Percentiles rank a stretch among this genome's conserved stretches.
Conservation (phyloP, 345 rosid genomes). For the Rhodamnia rubescens region DNA sequence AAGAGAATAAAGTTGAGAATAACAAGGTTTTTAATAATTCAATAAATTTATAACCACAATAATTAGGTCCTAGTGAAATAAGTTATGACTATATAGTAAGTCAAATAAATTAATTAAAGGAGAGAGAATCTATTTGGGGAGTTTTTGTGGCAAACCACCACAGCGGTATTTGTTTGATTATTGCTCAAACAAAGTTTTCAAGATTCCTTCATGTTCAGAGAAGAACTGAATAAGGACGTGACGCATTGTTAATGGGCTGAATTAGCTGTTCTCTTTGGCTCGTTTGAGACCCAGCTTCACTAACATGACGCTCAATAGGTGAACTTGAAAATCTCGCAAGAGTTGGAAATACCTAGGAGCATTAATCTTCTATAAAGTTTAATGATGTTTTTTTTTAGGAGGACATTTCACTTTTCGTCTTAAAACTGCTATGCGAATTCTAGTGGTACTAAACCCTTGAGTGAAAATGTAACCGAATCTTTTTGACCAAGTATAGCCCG, state of each 20-base stretch:
- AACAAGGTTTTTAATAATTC: not conserved
- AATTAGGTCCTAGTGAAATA: not conserved
- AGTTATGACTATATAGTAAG: not conserved
- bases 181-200: not conserved
- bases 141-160: not conserved
- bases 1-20: not conserved
- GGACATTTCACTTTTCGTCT: not conserved
- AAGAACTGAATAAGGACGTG: not conserved
- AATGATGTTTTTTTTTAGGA: not conserved
- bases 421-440: not conserved
- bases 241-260: not conserved
- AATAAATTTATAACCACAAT: not conserved
- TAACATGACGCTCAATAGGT: not conserved
- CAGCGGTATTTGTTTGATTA: not conserved
- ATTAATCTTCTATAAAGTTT: not conserved
- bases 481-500: rapidly evolving
- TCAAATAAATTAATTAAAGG: not conserved
- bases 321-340: not conserved
- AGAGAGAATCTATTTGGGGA: rapidly evolving
- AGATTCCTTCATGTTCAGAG: not conserved
- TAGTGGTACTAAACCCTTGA: not conserved
- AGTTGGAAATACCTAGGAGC: not conserved
- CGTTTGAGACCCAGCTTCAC: not conserved
- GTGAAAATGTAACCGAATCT: not conserved
- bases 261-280: not conserved